Percentiles rank a stretch among this genome's conserved stretches.
phyloP scores from a whole-genome alignment of 495 filamentous ascomycete genomes.

The Penicillium maclennaniae region DNA sequence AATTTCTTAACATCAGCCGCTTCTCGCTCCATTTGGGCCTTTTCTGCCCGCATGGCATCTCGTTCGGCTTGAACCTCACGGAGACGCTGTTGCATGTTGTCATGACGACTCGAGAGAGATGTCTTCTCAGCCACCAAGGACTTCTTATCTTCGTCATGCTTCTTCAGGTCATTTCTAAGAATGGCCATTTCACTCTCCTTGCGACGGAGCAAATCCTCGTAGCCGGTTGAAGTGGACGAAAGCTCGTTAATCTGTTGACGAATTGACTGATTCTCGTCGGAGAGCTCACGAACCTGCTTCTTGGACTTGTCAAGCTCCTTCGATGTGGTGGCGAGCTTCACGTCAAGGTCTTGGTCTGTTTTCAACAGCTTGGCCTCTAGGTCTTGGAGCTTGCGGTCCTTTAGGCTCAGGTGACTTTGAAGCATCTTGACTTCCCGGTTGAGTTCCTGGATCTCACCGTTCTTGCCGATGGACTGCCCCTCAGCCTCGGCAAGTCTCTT shows the following conservation, averaged over 20 bases:
- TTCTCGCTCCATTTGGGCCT: constrained; percentile 77
- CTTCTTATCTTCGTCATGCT: constrained; percentile 70
- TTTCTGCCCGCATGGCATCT: constrained; percentile 81
- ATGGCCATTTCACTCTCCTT: constrained; percentile 93
- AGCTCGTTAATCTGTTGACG: constrained; percentile 82
- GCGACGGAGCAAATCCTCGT: constrained; percentile 84
- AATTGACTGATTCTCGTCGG: constrained; percentile 78
- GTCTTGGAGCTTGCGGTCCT: constrained; percentile 86
- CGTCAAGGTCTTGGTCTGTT: constrained; percentile 82
- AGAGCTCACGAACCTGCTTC: constrained; percentile 67
- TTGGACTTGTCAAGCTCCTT: constrained; percentile 74
- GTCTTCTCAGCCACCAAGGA: constrained; percentile 71
- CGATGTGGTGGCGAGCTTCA: constrained; percentile 77
- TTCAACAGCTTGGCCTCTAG: constrained; percentile 80
- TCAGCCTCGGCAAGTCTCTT: constrained; percentile 62
- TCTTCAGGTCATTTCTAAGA: constrained; percentile 76
- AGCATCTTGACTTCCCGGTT: constrained; percentile 85
- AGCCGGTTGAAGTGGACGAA: constrained; percentile 86
- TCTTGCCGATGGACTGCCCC: constrained; percentile 61
- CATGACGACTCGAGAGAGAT: constrained; percentile 66
- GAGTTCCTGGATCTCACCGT: constrained; percentile 66
- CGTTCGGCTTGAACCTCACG: constrained; percentile 83
- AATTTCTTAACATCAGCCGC: constrained; percentile 82
- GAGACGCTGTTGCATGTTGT: constrained; percentile 71
- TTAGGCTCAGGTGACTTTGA: constrained; percentile 82